phyloP scores from a whole-genome alignment of 306 rosid species.

The Luffa aegyptiaca region DNA sequence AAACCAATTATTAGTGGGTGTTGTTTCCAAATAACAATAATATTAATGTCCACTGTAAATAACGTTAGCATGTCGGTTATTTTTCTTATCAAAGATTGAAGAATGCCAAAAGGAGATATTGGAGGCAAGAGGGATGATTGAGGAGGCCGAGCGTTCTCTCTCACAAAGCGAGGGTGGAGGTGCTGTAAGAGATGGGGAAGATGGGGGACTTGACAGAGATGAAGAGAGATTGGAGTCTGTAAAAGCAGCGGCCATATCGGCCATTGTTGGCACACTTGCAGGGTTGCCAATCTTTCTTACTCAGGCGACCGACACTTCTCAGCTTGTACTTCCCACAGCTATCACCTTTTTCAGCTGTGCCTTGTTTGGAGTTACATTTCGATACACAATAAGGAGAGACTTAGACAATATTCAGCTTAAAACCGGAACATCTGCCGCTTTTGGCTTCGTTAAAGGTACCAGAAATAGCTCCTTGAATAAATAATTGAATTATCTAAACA shows the following conservation, averaged over 20 bases:
- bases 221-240: conserved; percentile 66
- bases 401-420: conserved; percentile 69
- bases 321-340: conserved; percentile 49
- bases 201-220: conserved; percentile 33
- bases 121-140: conserved; percentile 62
- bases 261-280: conserved; percentile 57
- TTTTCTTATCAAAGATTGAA: conserved; percentile 36
- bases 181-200: conserved; percentile 15
- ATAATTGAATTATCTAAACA: background rate
- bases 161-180: conserved; percentile 18
- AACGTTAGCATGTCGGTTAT: background rate
- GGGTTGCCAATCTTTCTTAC: conserved; percentile 51
- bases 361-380: conserved; percentile 67
- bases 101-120: conserved; percentile 72
- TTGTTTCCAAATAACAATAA: background rate
- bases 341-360: conserved; percentile 60
- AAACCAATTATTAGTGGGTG: background rate
- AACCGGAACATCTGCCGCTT: conserved; percentile 77
- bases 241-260: conserved; percentile 62
- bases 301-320: conserved; percentile 34
- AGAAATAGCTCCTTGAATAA: background rate
- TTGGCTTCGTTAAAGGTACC: conserved; percentile 80
- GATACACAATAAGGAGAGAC: conserved; percentile 65
- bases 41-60: background rate
- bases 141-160: conserved; percentile 63